Conservation (phyloP, 805 yeast species). For the Nakazawaea wyomingensis region DNA sequence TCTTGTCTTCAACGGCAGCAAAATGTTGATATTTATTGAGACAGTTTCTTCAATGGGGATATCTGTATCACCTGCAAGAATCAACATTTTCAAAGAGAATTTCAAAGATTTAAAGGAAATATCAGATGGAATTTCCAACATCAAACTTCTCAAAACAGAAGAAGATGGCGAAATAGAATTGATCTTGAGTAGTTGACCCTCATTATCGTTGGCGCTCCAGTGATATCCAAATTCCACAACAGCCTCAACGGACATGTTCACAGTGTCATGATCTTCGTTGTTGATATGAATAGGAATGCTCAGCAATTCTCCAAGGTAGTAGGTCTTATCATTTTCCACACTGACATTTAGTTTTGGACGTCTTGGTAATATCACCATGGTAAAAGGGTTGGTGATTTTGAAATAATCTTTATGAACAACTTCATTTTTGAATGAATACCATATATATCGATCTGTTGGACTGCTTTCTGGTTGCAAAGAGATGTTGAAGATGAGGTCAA, state of each 20-base stretch:
- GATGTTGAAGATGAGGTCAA: background rate
- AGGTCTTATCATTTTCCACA: conserved; percentile 21
- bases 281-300: conserved; percentile 20
- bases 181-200: background rate
- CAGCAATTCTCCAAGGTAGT: conserved; percentile 27
- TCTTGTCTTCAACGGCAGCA: conserved; percentile 23
- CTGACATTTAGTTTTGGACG: conserved; percentile 28
- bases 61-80: conserved; percentile 23
- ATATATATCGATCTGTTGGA: background rate
- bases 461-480: background rate
- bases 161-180: background rate
- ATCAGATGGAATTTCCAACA: conserved; percentile 1
- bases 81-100: conserved; percentile 12
- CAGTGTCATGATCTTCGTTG: conserved; percentile 27
- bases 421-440: conserved; percentile 3
- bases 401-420: conserved; percentile 12
- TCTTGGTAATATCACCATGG: conserved; percentile 31
- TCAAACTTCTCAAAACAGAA: background rate
- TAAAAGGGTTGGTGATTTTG: conserved; percentile 16
- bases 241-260: conserved; percentile 24
- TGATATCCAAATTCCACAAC: conserved; percentile 11
- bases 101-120: background rate
- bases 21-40: conserved; percentile 13
- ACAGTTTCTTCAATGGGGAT: conserved; percentile 23
- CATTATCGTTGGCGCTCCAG: conserved; percentile 11